Percentiles rank a stretch among this genome's conserved stretches.
Conservation (phyloP, 352 stramenopile genomes). For the Phytophthora sp. region DNA sequence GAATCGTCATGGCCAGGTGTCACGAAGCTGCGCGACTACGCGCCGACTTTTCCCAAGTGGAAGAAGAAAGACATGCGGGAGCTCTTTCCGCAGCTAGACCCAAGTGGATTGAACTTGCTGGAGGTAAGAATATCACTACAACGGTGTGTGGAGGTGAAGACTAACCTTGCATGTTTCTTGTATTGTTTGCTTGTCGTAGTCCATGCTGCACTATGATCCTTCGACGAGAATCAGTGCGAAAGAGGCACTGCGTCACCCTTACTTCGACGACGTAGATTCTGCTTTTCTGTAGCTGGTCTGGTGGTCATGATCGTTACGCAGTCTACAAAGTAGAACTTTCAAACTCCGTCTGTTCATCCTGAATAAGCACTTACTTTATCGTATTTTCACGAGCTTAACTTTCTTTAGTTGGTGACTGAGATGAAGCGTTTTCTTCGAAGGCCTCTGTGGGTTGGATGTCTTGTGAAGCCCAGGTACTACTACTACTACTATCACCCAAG, state of each 20-base stretch:
- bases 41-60: slow-evolving; percentile 96
- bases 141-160: too few relatives aligned
- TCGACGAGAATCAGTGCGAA: slow-evolving; percentile 78
- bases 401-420: background rate
- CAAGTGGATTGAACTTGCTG: slow-evolving; percentile 64
- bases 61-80: slow-evolving; percentile 81
- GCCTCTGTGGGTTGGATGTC: background rate
- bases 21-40: slow-evolving; percentile 96
- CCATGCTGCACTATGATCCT: slow-evolving; percentile 81
- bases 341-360: slow-evolving; percentile 10
- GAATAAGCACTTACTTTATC: slow-evolving; percentile 37
- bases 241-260: slow-evolving; percentile 83
- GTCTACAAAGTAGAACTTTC: background rate
- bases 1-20: slow-evolving; percentile 97
- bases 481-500: too few relatives aligned
- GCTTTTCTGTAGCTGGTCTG: slow-evolving; percentile 60
- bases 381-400: background rate
- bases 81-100: slow-evolving; percentile 68
- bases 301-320: background rate
- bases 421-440: background rate
- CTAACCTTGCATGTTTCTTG: background rate
- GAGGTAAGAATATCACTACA: too few relatives aligned
- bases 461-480: slow-evolving; percentile 3
- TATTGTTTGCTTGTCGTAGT: slow-evolving; percentile 25
- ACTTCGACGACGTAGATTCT: slow-evolving; percentile 82